A percentile compares a stretch with the other conserved stretches of the same genome.
Conservation (phyloP, 208 protist species). For the Porcisia hertigi region DNA sequence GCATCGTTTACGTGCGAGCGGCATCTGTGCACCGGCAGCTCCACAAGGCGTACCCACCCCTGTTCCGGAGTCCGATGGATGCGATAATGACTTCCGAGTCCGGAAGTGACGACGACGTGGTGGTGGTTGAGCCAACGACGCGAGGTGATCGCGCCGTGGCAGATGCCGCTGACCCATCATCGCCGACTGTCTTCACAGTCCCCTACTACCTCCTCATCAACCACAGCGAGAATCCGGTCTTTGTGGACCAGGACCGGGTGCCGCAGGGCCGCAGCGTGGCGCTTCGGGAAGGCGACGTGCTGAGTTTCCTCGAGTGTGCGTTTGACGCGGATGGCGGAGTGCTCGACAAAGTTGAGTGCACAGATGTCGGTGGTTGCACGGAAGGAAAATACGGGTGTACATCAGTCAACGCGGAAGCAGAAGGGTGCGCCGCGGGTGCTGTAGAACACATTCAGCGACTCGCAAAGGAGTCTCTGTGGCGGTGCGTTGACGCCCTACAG, state of each 20-base stretch:
- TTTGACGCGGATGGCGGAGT: constrained; percentile 71
- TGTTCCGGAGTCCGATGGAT: background rate
- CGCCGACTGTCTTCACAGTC: constrained; percentile 17
- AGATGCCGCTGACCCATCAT: background rate
- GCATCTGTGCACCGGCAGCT: constrained; percentile 27
- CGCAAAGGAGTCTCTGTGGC: constrained; percentile 15
- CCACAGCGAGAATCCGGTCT: constrained; percentile 69
- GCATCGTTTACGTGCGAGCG: constrained; percentile 52
- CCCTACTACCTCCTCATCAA: constrained; percentile 82
- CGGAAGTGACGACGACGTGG: constrained; percentile 14
- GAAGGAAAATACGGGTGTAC: background rate
- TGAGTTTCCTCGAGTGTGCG: constrained; percentile 79
- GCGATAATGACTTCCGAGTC: background rate
- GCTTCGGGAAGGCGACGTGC: constrained; percentile 64
- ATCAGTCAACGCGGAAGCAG: background rate
- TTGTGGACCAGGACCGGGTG: constrained; percentile 46
- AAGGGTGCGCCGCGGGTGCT: background rate
- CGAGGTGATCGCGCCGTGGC: no score
- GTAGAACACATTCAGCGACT: constrained; percentile 19
- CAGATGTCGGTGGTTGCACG: background rate
- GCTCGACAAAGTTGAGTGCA: constrained; percentile 20
- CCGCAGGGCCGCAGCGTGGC: constrained; percentile 34
- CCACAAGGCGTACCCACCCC: constrained; percentile 15
- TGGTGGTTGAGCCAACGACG: constrained; percentile 7
- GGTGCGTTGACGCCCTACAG: background rate